Evolutionary conservation across 2,329 filamentous ascomycete species (phyloP).

Genomic region (Ophiostoma tasmaniense): DNA sequence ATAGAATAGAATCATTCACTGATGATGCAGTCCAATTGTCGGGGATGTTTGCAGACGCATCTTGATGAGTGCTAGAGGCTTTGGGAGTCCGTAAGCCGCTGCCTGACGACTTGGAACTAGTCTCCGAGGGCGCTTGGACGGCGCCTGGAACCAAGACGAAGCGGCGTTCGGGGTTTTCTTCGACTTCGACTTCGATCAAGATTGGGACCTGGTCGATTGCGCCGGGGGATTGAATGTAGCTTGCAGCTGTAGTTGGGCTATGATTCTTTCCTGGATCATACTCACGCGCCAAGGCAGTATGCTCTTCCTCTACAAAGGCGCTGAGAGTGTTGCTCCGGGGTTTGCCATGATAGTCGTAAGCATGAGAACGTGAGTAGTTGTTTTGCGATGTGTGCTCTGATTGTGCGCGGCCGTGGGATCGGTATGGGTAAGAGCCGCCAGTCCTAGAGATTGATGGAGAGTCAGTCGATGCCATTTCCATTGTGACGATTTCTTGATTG

Average conservation of each 20-base stretch:
- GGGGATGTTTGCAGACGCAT: background rate
- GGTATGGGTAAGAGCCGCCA: background rate
- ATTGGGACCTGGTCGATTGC: conserved; percentile 60
- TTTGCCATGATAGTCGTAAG: background rate
- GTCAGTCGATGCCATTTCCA: background rate
- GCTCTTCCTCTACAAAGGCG: conserved; percentile 63
- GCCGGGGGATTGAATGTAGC: conserved; percentile 46
- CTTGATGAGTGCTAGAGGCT: background rate
- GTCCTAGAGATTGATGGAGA: background rate
- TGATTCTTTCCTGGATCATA: conserved; percentile 30
- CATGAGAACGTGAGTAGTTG: background rate
- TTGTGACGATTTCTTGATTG: background rate
- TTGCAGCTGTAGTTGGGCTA: conserved; percentile 27
- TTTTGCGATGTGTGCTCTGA: conserved; percentile 9
- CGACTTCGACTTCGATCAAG: conserved; percentile 57
- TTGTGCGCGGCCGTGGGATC: conserved; percentile 10
- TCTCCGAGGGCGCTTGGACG: background rate
- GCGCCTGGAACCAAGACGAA: conserved; percentile 49
- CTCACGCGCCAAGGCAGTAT: conserved; percentile 53
- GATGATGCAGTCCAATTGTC: background rate
- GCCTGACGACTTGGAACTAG: background rate
- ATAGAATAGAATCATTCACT: background rate
- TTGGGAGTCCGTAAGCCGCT: background rate
- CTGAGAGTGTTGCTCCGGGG: conserved; percentile 43
- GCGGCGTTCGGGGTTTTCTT: conserved; percentile 53